Percentiles rank a stretch among this genome's conserved stretches.
Evolutionary conservation across 2,329 filamentous ascomycete genomes (phyloP).

Genomic region (Monosporascus sp.): DNA sequence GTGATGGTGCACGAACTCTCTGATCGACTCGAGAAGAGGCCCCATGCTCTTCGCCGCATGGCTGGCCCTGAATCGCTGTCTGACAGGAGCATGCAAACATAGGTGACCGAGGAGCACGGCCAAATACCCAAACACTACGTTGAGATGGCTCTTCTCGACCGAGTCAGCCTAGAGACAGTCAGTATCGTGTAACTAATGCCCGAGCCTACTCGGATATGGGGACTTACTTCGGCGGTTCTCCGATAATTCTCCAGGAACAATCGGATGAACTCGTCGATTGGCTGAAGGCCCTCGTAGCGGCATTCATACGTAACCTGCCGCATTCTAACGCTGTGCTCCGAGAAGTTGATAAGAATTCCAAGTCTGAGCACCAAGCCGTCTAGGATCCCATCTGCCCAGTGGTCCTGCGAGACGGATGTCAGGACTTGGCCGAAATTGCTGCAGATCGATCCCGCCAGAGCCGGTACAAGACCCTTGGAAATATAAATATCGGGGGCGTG

Average conservation of each 20-base stretch:
- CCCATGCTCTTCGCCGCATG: slow-evolving; percentile 39
- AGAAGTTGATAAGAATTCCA: slow-evolving; percentile 81
- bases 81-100: slow-evolving; percentile 50
- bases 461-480: slow-evolving; percentile 47
- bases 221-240: slow-evolving; percentile 61
- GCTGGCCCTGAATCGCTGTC: slow-evolving; percentile 36
- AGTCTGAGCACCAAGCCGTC: slow-evolving; percentile 73
- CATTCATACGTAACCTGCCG: slow-evolving; percentile 42
- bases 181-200: slow-evolving; percentile 8
- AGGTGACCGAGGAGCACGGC: slow-evolving; percentile 80
- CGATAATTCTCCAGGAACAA: slow-evolving; percentile 65
- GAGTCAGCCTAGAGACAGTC: slow-evolving; percentile 53
- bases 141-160: slow-evolving; percentile 68
- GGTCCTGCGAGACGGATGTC: slow-evolving; percentile 41
- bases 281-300: slow-evolving; percentile 30
- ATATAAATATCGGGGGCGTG: slow-evolving; percentile 66
- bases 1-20: slow-evolving; percentile 50
- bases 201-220: neutral
- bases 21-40: slow-evolving; percentile 46
- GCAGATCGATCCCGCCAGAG: slow-evolving; percentile 46
- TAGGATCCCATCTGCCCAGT: slow-evolving; percentile 47
- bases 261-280: slow-evolving; percentile 55
- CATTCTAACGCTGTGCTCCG: slow-evolving; percentile 67
- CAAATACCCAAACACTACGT: slow-evolving; percentile 82
- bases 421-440: slow-evolving; percentile 44